These are phyloP conservation scores for Rhododendron molle DNA, from an alignment of 148 eudicot species.

Conservation along the genomic window DNA sequence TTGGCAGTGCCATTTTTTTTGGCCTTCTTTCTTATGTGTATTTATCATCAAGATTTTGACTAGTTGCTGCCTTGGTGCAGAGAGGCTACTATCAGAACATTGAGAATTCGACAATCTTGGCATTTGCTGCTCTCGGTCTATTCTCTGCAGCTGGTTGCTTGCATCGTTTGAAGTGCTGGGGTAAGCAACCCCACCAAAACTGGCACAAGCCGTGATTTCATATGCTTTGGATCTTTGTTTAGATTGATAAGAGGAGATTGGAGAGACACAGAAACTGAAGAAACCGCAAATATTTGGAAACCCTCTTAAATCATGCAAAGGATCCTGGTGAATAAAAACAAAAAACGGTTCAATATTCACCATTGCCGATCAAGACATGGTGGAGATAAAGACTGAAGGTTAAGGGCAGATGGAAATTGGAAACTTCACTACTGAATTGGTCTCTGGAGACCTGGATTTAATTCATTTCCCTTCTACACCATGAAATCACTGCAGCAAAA, in stretches of 20 bases:
- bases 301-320: neutral
- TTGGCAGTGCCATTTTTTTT: neutral
- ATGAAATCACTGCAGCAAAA: neutral
- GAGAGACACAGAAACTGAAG: neutral
- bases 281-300: neutral
- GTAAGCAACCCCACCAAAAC: slow-evolving; percentile 70
- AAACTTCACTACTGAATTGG: neutral
- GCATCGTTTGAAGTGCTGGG: slow-evolving; percentile 59
- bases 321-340: neutral
- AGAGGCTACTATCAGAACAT: slow-evolving; percentile 57
- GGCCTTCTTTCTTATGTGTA: neutral
- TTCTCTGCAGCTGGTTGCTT: slow-evolving; percentile 78
- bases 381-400: neutral
- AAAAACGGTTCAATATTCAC: neutral
- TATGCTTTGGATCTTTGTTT: neutral
- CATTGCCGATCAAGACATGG: neutral
- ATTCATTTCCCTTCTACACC: neutral
- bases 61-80: slow-evolving; percentile 35
- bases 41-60: neutral
- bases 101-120: slow-evolving; percentile 63
- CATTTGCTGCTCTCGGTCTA: slow-evolving; percentile 63
- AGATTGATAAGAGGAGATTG: neutral
- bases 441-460: neutral
- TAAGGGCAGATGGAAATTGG: neutral
- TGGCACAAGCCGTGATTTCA: slow-evolving; percentile 50